Evolutionary conservation across 495 filamentous ascomycete genomes (phyloP).

Genomic region (Penicillium coprophilum): DNA sequence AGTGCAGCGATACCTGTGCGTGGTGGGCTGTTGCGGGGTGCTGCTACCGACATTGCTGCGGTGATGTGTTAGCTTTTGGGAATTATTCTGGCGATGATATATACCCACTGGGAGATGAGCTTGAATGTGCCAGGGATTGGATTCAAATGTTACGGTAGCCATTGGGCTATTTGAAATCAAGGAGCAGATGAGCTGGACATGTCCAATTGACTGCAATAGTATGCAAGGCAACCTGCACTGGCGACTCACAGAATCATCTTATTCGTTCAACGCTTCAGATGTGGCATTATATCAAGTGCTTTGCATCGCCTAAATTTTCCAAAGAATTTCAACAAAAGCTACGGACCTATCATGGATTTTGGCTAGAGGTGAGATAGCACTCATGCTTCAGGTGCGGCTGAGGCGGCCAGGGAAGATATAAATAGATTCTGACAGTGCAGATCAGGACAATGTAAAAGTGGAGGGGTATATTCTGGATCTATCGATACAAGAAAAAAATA

Average conservation of each 20-base stretch:
- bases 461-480: neutral
- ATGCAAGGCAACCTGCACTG: neutral
- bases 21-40: constrained; percentile 5
- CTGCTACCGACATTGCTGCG: neutral
- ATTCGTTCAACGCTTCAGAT: neutral
- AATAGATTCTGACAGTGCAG: no score
- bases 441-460: no score
- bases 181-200: neutral
- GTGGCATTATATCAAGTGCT: neutral
- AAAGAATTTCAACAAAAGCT: no score
- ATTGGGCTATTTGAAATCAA: neutral
- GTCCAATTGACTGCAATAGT: neutral
- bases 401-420: no score
- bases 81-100: neutral
- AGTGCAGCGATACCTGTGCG: constrained; percentile 22
- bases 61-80: neutral
- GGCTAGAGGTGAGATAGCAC: no score
- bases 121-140: neutral
- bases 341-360: no score
- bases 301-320: no score
- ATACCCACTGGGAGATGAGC: neutral
- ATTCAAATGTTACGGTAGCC: neutral
- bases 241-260: no score
- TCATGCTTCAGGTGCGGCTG: no score
- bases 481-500: neutral